Evolutionary conservation across 2,329 filamentous ascomycete species (phyloP).

Genomic region (Diplodia scrobiculata): DNA sequence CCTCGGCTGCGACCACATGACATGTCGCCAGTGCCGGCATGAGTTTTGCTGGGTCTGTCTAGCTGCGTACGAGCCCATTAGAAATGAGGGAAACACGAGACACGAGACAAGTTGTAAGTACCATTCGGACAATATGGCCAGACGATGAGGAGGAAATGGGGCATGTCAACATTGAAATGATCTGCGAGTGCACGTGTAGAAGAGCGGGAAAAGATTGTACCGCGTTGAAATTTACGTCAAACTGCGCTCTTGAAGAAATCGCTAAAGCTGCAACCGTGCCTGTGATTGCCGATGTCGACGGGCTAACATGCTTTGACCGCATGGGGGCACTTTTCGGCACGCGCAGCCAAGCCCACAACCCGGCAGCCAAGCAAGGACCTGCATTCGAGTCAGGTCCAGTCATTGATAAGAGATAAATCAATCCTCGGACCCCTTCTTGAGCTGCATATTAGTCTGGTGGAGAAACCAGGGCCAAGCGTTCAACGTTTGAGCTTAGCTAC

Average conservation of each 20-base stretch:
- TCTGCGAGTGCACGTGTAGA: not conserved
- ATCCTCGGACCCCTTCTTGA: not conserved
- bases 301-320: not conserved
- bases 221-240: not conserved
- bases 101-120: constrained; percentile 34
- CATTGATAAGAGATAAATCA: not conserved
- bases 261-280: not conserved
- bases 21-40: constrained; percentile 42
- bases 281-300: not conserved
- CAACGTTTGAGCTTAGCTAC: not conserved
- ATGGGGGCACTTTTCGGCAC: not conserved
- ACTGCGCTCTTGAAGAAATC: not conserved
- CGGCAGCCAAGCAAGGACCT: not conserved
- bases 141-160: not conserved
- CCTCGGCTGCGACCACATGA: constrained; percentile 49
- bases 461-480: not conserved
- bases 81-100: constrained; percentile 33
- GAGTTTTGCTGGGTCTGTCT: constrained; percentile 49
- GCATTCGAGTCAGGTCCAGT: not conserved
- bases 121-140: constrained; percentile 6
- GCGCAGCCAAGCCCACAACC: not conserved
- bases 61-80: constrained; percentile 36
- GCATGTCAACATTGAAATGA: not conserved
- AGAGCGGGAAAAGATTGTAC: not conserved
- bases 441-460: not conserved